Base-by-base conservation (phyloP, 2,329 filamentous ascomycete species). In the Macrophomina pseudophaseolina region DNA sequence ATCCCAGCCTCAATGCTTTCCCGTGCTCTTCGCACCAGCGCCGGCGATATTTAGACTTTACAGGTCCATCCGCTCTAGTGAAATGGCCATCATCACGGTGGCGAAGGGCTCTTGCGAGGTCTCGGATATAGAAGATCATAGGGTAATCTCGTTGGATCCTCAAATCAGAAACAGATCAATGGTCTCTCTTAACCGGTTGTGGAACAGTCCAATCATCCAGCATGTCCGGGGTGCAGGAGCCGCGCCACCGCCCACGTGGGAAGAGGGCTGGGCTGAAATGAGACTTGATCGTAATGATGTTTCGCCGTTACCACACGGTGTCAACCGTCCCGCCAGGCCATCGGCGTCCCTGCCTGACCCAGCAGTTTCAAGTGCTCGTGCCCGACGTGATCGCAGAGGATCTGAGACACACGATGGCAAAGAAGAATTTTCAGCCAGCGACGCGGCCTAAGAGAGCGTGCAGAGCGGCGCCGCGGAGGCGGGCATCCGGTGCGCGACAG, bases 61-160 rank as follows among this genome's bases (percentile, higher is more conserved):
- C 44, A 40, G 18, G 59, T 51, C 46, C 32, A 16, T 23, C 59
- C 48, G 60, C 48, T 42, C 60, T 64, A 44, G 42, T 64, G 48
- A 62, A 38, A 49, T 23, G 11, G 7, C 58, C 44, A 62, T 62
- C n/a, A 7, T 40, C 18, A 46, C 42, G 40, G 30, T 18, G 16
- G 60, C 14, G 35, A 35, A 28, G 30, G 16, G 49, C 60, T 42
- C 49, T 53, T 42, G 33, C 48, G 35, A 32, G 60, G 60, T 64
- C 44, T 64, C 60, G 60, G 60, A 64, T 53, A 64, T 52, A 53
- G 60, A 52, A 64, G 60, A 64, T 64, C 60, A 64, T 64, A 53
- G 16, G 49, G 48, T 53, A 64, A 64, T 64, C 60, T 64, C 60
- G 33, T 64, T 44, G 60, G 60, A 64, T 53, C 60, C 60, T 64